These are phyloP conservation scores for Saccharomyces hybrid DNA, from an alignment of 1,139 yeast genomes.

Conservation along the genomic window DNA sequence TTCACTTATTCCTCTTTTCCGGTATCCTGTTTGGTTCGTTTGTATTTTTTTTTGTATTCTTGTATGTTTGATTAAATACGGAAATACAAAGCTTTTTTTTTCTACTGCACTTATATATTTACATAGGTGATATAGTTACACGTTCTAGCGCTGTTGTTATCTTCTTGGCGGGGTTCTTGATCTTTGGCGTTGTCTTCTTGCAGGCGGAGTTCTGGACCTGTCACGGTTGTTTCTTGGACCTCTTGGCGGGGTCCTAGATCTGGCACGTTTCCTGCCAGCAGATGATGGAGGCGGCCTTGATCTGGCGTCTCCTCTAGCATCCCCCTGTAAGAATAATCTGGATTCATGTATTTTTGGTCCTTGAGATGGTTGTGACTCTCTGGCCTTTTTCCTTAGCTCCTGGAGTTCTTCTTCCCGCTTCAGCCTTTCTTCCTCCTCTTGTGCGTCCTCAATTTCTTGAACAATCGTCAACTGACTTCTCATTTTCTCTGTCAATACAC, in stretches of 20 bases:
- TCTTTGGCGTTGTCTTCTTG: constrained; percentile 13
- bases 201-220: constrained; percentile 17
- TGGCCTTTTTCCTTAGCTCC: constrained; percentile 2
- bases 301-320: neutral
- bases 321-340: neutral
- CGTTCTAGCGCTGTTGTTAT: constrained; percentile 6
- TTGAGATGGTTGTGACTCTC: neutral
- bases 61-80: neutral
- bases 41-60: neutral
- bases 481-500: constrained; percentile 76
- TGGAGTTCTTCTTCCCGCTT: constrained; percentile 5
- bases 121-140: neutral
- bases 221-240: constrained; percentile 6
- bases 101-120: neutral
- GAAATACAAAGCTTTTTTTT: neutral
- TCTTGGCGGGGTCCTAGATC: constrained; percentile 22
- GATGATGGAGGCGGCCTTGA: constrained; percentile 11
- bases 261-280: constrained; percentile 7
- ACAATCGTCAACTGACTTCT: constrained; percentile 42
- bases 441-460: constrained; percentile 8
- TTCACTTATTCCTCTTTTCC: neutral
- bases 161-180: constrained; percentile 9
- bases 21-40: neutral
- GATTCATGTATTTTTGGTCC: neutral
- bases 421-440: constrained; percentile 4